Base-by-base conservation (phyloP, 306 rosid species). In the Cucumis sativus region DNA sequence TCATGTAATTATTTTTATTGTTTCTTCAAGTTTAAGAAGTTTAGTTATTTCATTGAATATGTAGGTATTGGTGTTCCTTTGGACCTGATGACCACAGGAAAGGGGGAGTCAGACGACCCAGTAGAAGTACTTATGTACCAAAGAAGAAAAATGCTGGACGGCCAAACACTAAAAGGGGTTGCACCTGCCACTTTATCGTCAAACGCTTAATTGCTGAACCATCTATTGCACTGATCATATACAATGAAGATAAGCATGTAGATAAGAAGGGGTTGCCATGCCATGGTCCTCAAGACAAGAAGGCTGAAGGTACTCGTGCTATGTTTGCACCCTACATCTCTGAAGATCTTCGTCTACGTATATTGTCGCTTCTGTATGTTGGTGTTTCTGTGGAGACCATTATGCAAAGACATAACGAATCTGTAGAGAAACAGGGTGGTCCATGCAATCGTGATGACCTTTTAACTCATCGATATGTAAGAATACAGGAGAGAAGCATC, bases 1-100 rank as follows among this genome's bases (percentile, higher is more conserved):
- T 73, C 47, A 28, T 17, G 4, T 52, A 8, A 10, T 30, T 52
- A 1, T 73, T 28, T 28, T 10, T 73, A 0, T 23, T 45, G 43
- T 73, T 73, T 49, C 18, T 73, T 73, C 47, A 75, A 23, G 40
- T 9, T 12, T 41, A 39, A 59, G 39, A 58, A 75, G 75, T 76
- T 76, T 57, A 62, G 12, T 81, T 64, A 75, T 82, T 45, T 60
- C 58, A 70, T 83, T 16, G 23, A 58, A 75, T 63, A 43, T 81
- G 83, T 65, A 95, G 98, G 81, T 95, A 92, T 83, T 92, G 98
- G 98, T 95, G 98, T 83, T 95, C 98, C 51, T 92, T 92, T 88
- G 99, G 99, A 64, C 97, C 97, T 49, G 99, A 95, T 81, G 99
- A 95, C 85, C 93, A 88, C 58, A 85, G 97, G 79, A 87, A 81